Evolutionary conservation across 345 rosid genomes (phyloP).

Genomic region (Populus simonii): DNA sequence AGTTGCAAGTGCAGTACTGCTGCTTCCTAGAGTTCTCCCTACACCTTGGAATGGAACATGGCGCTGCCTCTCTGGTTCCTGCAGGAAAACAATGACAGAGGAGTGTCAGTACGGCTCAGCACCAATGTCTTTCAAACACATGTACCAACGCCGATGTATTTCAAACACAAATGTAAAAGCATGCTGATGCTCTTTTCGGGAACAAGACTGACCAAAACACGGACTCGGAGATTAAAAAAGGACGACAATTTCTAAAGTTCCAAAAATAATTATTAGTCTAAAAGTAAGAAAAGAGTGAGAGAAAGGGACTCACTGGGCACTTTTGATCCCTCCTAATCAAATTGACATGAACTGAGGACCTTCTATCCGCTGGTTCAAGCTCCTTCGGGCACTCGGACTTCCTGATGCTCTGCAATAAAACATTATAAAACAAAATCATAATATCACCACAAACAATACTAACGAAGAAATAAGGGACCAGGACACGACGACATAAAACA

Average conservation of each 20-base stretch:
- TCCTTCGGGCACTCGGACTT: conserved; percentile 95
- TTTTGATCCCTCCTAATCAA: conserved; percentile 72
- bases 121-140: background rate
- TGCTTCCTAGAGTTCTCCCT: conserved; percentile 89
- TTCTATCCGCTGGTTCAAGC: conserved; percentile 86
- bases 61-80: conserved; percentile 72
- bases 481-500: background rate
- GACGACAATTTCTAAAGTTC: background rate
- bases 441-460: background rate
- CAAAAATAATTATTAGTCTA: background rate
- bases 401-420: conserved; percentile 63
- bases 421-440: background rate
- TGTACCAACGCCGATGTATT: background rate
- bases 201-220: background rate
- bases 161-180: background rate
- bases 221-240: background rate
- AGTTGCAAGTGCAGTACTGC: conserved; percentile 36
- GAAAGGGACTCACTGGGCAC: conserved; percentile 58
- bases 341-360: conserved; percentile 79
- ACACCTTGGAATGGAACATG: conserved; percentile 75
- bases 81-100: conserved; percentile 14
- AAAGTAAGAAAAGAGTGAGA: background rate
- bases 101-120: background rate
- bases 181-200: background rate
- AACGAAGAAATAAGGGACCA: too few relatives aligned